Evolutionary conservation across 371 early-diverging fungal genomes (phyloP), one percentile per base, ranked within the genome.

Genomic region (Lichtheimia corymbifera): DNA sequence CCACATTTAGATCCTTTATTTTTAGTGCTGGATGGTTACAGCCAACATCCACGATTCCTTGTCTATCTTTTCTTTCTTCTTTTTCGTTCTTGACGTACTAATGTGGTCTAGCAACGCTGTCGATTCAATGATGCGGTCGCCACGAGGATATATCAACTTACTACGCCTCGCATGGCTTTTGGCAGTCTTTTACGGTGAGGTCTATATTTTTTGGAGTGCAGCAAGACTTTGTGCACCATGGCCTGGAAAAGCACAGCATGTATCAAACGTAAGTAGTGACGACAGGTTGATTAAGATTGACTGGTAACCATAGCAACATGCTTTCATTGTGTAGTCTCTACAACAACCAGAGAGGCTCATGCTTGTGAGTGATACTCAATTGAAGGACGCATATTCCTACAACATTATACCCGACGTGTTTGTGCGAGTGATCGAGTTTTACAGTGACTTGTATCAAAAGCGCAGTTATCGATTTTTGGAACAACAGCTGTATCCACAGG

Each of bases 321-420:
- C 22, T 47, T 17, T 47, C 5, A 18, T 17, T 47, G 6, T 5
- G 5, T 47, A n/a, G 47, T 9, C 22, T 3, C 27, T 45, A 49
- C 12, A 22, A 49, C 12, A 22, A 2, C 28, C 30, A 18, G 50
- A 64, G 14, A 25, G 41, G 15, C 22, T 64, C 11, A 18, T 80
- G 3, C 63, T 97, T 9, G 71, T 97, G 25, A 92, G 90, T 3
- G 97, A 97, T 64, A 96, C 97, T 17, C 97, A 96, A 65, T 82
- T 97, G 59, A 94, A 93, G 40, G 96, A 97, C 66, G 79, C 86
- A 35, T 88, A 86, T 62, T 94, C 95, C 6, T 96, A 97, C 66
- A 65, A 75, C 3, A 69, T 83, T 11, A 11, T 35, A 35, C 66
- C 77, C 0, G 80, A 80, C 2, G 11, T 79, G 4, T n/a, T 82